phyloP scores from a whole-genome alignment of 345 rosid species.

The Raphanus raphanistrum region DNA sequence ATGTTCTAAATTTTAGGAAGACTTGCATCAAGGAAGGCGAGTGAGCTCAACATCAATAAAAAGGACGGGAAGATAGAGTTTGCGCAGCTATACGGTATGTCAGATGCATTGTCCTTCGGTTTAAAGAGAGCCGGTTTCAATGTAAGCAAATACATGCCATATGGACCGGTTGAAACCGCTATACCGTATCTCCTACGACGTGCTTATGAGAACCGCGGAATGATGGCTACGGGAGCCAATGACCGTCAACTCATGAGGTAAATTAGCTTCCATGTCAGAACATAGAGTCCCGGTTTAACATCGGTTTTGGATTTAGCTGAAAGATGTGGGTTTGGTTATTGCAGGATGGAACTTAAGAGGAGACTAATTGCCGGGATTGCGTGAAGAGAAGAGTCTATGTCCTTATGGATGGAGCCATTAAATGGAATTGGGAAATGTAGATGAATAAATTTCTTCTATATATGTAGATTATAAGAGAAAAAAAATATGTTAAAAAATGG shows the following conservation, averaged over 20 bases:
- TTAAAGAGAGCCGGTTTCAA: constrained; percentile 79
- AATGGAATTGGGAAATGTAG: constrained; percentile 26
- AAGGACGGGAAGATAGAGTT: constrained; percentile 60
- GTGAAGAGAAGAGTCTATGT: constrained; percentile 18
- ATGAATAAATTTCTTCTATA: constrained; percentile 31
- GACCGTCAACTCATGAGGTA: constrained; percentile 79
- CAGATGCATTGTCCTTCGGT: constrained; percentile 75
- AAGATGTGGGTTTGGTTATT: constrained; percentile 3
- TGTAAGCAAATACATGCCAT: constrained; percentile 90
- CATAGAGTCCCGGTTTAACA: not conserved
- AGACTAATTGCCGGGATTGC: constrained; percentile 50
- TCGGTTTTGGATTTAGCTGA: not conserved
- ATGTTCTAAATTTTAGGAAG: constrained; percentile 44
- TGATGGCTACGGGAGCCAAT: constrained; percentile 58
- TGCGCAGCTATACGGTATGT: constrained; percentile 92
- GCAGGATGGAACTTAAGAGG: constrained; percentile 73
- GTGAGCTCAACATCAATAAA: constrained; percentile 61
- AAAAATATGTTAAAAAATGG: constrained; percentile 7
- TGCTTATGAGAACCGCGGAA: constrained; percentile 90
- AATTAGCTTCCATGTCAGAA: not conserved
- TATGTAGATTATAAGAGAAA: constrained; percentile 22
- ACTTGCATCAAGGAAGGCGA: constrained; percentile 59
- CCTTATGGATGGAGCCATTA: constrained; percentile 7
- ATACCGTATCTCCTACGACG: constrained; percentile 85
- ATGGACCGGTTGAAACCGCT: constrained; percentile 66